Conservation (phyloP, 345 rosid genomes). For the Eutrema yunnanense region DNA sequence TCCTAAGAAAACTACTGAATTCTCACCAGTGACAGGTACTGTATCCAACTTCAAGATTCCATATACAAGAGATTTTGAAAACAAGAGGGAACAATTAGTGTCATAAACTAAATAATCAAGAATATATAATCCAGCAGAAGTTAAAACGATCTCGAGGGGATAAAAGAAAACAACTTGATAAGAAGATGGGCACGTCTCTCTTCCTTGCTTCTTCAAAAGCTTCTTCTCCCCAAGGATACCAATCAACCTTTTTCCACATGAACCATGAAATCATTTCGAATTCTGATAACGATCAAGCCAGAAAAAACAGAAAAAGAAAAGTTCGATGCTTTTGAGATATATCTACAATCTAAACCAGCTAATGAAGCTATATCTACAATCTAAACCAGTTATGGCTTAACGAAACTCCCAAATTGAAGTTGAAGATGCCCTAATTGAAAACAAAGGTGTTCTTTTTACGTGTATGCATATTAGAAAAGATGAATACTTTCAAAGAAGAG, state of each 20-base stretch:
- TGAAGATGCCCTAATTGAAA: background rate
- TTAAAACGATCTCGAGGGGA: background rate
- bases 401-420: background rate
- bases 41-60: conserved; percentile 78
- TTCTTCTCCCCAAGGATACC: conserved; percentile 95
- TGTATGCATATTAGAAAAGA: background rate
- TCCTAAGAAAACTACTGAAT: background rate
- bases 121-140: background rate
- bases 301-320: background rate
- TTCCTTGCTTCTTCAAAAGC: conserved; percentile 80
- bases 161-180: conserved; percentile 54
- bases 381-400: background rate
- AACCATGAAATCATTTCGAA: background rate
- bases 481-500: background rate
- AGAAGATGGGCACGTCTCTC: conserved; percentile 86
- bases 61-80: conserved; percentile 16
- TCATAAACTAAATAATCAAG: background rate
- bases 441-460: background rate
- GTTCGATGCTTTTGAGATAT: background rate
- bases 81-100: conserved; percentile 14
- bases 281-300: background rate
- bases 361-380: background rate
- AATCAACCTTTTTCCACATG: conserved; percentile 52
- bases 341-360: background rate
- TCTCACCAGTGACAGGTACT: conserved; percentile 98